These are phyloP conservation scores for Ceratocystis colombiana DNA, from an alignment of 2,329 filamentous ascomycete genomes.

Conservation along the genomic window DNA sequence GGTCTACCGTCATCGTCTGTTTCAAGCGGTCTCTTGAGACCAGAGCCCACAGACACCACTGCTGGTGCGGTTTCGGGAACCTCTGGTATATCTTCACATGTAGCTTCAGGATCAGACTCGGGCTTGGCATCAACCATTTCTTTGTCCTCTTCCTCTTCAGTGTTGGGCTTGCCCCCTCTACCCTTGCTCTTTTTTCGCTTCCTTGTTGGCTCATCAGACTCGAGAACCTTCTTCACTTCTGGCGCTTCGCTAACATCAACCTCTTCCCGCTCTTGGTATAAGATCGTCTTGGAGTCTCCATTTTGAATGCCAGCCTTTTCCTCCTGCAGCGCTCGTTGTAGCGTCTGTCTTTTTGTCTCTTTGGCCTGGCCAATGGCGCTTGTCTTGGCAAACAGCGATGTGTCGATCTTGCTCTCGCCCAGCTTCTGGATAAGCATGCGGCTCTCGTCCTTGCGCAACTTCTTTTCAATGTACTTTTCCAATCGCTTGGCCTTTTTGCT, in stretches of 20 bases:
- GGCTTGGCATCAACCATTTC: slow-evolving; percentile 12
- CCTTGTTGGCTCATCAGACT: slow-evolving; percentile 31
- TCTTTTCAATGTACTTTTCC: slow-evolving; percentile 70
- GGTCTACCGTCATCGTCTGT: slow-evolving; percentile 69
- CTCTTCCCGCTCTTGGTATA: slow-evolving; percentile 38
- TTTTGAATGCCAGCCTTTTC: slow-evolving; percentile 52
- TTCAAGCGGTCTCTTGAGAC: slow-evolving; percentile 78
- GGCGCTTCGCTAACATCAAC: slow-evolving; percentile 18
- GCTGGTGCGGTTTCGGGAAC: slow-evolving; percentile 22
- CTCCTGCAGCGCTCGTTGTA: slow-evolving; percentile 54
- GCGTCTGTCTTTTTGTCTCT: slow-evolving; percentile 60
- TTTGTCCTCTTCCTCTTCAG: slow-evolving; percentile 14
- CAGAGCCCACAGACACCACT: slow-evolving; percentile 49
- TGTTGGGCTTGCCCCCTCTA: neutral
- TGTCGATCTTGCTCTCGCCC: slow-evolving; percentile 69
- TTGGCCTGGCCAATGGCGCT: slow-evolving; percentile 62
- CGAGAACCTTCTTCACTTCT: slow-evolving; percentile 21
- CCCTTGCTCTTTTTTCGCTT: slow-evolving; percentile 30
- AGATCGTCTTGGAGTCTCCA: slow-evolving; percentile 38
- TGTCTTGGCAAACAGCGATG: slow-evolving; percentile 66
- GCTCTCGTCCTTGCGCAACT: slow-evolving; percentile 90
- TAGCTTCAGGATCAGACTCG: slow-evolving; percentile 22
- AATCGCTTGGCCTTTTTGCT: slow-evolving; percentile 57
- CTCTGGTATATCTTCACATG: neutral
- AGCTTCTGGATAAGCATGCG: slow-evolving; percentile 74